Evolutionary conservation across 2,329 filamentous ascomycete species (phyloP).

Genomic region (Grosmannia clavigera): DNA sequence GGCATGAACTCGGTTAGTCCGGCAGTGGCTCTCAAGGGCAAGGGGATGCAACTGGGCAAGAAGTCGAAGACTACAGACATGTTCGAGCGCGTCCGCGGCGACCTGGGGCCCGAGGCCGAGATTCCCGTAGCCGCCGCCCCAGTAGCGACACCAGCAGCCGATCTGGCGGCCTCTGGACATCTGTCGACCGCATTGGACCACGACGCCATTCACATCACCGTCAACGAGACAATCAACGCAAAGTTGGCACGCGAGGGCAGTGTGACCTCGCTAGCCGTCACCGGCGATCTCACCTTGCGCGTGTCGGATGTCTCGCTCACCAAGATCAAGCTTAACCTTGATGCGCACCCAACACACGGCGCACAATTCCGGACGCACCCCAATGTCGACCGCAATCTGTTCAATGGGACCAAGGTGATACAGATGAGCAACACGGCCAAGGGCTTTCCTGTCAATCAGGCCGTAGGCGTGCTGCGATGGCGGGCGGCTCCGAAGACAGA

Average conservation of each 20-base stretch:
- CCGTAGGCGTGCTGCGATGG: slow-evolving; percentile 89
- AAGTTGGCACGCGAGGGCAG: slow-evolving; percentile 80
- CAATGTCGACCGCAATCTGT: slow-evolving; percentile 83
- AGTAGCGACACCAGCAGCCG: slow-evolving; percentile 21
- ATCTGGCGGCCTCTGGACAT: slow-evolving; percentile 20
- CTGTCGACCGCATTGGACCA: slow-evolving; percentile 59
- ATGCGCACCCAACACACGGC: slow-evolving; percentile 64
- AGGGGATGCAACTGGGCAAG: slow-evolving; percentile 98
- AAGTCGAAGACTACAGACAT: slow-evolving; percentile 97
- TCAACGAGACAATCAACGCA: slow-evolving; percentile 83
- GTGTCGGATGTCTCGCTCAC: slow-evolving; percentile 82
- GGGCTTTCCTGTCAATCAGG: slow-evolving; percentile 89
- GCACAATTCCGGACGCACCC: slow-evolving; percentile 92
- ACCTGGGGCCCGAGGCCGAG: slow-evolving; percentile 78
- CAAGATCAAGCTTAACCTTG: slow-evolving; percentile 77
- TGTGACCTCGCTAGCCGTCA: slow-evolving; percentile 76
- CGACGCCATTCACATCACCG: slow-evolving; percentile 76
- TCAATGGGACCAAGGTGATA: slow-evolving; percentile 70
- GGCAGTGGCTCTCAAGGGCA: slow-evolving; percentile 60
- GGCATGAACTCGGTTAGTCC: background rate
- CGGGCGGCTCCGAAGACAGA: slow-evolving; percentile 71
- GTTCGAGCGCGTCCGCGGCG: slow-evolving; percentile 88
- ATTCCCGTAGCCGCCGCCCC: slow-evolving; percentile 57
- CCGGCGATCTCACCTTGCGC: slow-evolving; percentile 81
- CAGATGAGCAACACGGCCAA: slow-evolving; percentile 81